Evolutionary conservation across 495 filamentous ascomycete genomes (phyloP), one percentile per base, ranked within the genome.

Genomic region (Aspergillus asperescens): DNA sequence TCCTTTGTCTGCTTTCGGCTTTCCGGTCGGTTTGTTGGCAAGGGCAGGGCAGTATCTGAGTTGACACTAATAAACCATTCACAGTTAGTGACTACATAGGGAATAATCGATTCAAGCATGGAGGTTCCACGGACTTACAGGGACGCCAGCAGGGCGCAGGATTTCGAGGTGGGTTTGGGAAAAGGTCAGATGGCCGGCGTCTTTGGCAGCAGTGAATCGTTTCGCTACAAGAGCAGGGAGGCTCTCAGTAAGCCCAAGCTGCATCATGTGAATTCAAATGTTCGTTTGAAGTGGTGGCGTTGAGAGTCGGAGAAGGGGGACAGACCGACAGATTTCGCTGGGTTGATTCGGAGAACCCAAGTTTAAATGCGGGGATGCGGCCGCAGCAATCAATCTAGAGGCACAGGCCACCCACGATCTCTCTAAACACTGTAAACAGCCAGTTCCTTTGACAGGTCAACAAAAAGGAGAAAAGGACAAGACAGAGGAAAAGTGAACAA

Each of bases 11-110:
- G 68, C 62, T 55, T 72, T 77, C 34, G 69, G 64, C 46, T 69
- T 69, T 8, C 69, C 68, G 9, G 69, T 74, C 5, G 87, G 86
- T 62, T 91, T 93, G 53, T 83, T 81, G 25, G 81, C 80, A 4
- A 94, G 81, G 5, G 86, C 76, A 3, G 88, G 87, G 48, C 87
- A 88, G 69, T 83, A 92, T 34, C 87, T 83, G 16, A 92, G 73
- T 76, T 92, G 87, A 66, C 85, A 91, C 82, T 85, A 66, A 68
- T 24, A 9, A 23, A 22, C 7, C 3, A 22, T 4, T n/a, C 29
- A 4, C 12, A 27, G 19, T 47, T 24, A 47, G 29, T 18, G 9
- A 24, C 15, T 46, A 12, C 18, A 4, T 22, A 16, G 46, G 2
- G 18, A 18, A 5, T 1, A 31, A 16, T 8, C 12, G 13, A 43